Conservation (phyloP, 495 filamentous ascomycete species). For the Parathielavia hyrcaniae region DNA sequence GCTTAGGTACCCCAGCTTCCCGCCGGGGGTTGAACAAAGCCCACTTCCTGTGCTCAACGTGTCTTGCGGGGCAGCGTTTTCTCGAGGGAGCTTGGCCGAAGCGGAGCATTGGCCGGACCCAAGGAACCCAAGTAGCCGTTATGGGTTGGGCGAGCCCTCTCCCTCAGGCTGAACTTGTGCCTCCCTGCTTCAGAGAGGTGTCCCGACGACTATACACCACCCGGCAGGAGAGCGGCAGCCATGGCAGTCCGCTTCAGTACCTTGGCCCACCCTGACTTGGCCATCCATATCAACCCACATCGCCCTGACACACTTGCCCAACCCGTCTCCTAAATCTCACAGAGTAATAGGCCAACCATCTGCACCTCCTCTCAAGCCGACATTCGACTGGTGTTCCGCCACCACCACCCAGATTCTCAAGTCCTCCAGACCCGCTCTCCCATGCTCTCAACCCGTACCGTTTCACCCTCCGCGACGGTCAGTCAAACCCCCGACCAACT, state of each 20-base stretch:
- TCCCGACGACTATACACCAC: not conserved
- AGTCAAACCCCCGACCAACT: not conserved
- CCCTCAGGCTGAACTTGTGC: not conserved
- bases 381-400: not conserved
- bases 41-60: not conserved
- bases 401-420: constrained; percentile 35
- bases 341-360: constrained; percentile 31
- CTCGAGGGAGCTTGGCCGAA: not conserved
- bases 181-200: not conserved
- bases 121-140: constrained; percentile 30
- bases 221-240: constrained; percentile 33
- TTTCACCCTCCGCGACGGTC: constrained; percentile 37
- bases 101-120: constrained; percentile 11
- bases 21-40: not conserved
- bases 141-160: constrained; percentile 31
- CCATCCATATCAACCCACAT: not conserved
- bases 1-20: constrained; percentile 4
- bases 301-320: constrained; percentile 11
- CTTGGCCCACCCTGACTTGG: constrained; percentile 11
- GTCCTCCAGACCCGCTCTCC: constrained; percentile 31
- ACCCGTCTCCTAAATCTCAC: constrained; percentile 39
- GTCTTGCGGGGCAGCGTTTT: not conserved
- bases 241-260: constrained; percentile 41
- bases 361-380: not conserved
- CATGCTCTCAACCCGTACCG: constrained; percentile 33